Evolutionary conservation across 192 early-diverging fungal species (phyloP).

Genomic region (Phlyctochytrium arcticum): DNA sequence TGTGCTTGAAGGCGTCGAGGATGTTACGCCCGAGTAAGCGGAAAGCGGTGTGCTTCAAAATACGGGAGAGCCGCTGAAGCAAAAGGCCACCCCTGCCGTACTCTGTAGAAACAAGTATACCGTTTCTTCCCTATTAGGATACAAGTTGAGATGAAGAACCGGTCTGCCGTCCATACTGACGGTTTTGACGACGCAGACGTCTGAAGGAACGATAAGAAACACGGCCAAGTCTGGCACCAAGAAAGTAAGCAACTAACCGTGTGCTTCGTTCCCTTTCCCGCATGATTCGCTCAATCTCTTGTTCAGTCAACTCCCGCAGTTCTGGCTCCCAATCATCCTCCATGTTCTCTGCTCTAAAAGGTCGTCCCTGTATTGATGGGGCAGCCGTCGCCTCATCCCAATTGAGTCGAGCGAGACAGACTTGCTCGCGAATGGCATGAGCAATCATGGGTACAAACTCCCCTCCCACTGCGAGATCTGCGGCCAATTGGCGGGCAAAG

Average conservation of each 20-base stretch:
- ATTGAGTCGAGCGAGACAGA: constrained; percentile 46
- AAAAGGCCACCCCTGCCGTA: too few relatives aligned
- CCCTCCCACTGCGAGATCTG: constrained; percentile 74
- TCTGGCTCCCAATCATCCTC: constrained; percentile 42
- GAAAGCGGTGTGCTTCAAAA: too few relatives aligned
- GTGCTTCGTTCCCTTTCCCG: constrained; percentile 34
- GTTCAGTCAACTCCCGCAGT: constrained; percentile 25
- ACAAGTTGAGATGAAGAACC: too few relatives aligned
- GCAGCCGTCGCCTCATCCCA: constrained; percentile 26
- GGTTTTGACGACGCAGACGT: neutral
- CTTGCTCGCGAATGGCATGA: constrained; percentile 71
- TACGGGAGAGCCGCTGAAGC: too few relatives aligned
- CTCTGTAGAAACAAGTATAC: too few relatives aligned
- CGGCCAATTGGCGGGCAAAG: constrained; percentile 61
- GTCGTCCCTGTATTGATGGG: constrained; percentile 14
- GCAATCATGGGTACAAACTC: constrained; percentile 76
- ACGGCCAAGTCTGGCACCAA: neutral
- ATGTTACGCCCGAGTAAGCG: too few relatives aligned
- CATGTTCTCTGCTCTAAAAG: constrained; percentile 20
- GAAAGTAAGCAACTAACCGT: constrained; percentile 5
- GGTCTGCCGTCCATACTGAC: too few relatives aligned
- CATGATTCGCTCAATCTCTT: constrained; percentile 27
- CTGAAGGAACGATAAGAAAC: neutral
- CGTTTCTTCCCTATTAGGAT: too few relatives aligned
- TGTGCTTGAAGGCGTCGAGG: too few relatives aligned